Conservation (phyloP, 768 basidiomycete genomes). For the Megacollybia marginata region DNA sequence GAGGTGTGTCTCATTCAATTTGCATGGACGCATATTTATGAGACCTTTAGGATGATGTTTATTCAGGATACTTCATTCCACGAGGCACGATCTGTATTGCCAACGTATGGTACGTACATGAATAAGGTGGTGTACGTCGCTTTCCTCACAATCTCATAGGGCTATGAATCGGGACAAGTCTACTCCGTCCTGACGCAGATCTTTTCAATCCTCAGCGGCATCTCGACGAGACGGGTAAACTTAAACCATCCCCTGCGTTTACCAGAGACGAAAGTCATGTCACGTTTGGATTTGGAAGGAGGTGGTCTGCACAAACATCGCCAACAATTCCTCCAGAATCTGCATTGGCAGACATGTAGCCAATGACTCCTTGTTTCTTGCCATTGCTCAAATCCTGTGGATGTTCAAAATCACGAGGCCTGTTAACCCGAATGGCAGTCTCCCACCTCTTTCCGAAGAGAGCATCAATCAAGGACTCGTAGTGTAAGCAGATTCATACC, state of each 20-base stretch:
- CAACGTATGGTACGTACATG: neutral
- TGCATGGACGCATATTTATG: too few relatives aligned
- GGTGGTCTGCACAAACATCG: neutral
- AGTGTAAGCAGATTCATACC: neutral
- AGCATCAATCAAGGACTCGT: neutral
- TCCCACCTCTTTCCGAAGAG: neutral
- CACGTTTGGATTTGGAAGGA: conserved; percentile 15
- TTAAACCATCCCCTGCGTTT: conserved; percentile 6
- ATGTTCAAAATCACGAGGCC: conserved; percentile 3
- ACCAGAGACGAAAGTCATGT: conserved; percentile 15
- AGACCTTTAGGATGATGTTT: too few relatives aligned
- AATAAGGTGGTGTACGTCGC: neutral
- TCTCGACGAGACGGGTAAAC: neutral
- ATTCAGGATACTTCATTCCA: neutral
- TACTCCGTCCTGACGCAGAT: conserved; percentile 26
- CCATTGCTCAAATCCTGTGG: conserved; percentile 19
- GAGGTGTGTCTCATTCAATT: too few relatives aligned
- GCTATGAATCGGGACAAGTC: conserved; percentile 13
- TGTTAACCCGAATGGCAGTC: neutral
- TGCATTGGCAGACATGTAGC: conserved; percentile 21
- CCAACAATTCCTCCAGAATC: conserved; percentile 5
- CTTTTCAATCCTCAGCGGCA: conserved; percentile 19
- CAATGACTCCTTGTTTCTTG: conserved; percentile 19
- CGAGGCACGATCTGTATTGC: neutral
- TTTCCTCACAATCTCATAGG: neutral